phyloP scores from a whole-genome alignment of 2,329 filamentous ascomycete genomes.

The Aspergillus sojae region DNA sequence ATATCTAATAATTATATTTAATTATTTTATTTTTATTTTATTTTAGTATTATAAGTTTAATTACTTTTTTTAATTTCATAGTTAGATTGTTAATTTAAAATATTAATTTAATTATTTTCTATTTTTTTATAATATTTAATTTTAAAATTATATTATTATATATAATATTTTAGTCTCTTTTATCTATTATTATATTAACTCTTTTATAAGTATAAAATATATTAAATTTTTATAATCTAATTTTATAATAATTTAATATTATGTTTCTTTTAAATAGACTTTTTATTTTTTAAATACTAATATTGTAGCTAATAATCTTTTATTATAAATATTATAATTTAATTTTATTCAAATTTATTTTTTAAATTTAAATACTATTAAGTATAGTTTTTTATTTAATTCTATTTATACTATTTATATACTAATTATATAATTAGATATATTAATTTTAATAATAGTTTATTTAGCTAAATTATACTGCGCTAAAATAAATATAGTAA shows the following conservation, averaged over 20 bases:
- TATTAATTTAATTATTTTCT: too few species aligned
- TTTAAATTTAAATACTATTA: not conserved
- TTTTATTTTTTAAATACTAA: not conserved
- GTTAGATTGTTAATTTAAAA: too few species aligned
- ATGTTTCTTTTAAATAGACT: not conserved
- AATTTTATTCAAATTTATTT: not conserved
- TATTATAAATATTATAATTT: conserved; percentile 4
- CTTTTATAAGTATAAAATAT: too few species aligned
- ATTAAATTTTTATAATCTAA: conserved; percentile 3
- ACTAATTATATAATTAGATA: not conserved
- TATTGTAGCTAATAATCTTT: conserved; percentile 3
- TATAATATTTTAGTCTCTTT: too few species aligned
- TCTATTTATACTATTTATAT: not conserved
- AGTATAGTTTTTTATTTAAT: not conserved
- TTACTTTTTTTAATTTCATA: too few species aligned
- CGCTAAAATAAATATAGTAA: not conserved
- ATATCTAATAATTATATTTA: too few species aligned
- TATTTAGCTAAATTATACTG: not conserved
- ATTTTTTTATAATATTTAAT: too few species aligned
- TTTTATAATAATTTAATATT: not conserved
- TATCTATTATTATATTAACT: too few species aligned
- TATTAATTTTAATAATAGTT: conserved; percentile 1
- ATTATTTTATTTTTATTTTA: too few species aligned
- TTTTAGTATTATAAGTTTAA: too few species aligned
- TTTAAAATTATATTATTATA: too few species aligned